These are phyloP conservation scores for Solanum pennellii DNA, from an alignment of 257 asterid species.

Conservation along the genomic window DNA sequence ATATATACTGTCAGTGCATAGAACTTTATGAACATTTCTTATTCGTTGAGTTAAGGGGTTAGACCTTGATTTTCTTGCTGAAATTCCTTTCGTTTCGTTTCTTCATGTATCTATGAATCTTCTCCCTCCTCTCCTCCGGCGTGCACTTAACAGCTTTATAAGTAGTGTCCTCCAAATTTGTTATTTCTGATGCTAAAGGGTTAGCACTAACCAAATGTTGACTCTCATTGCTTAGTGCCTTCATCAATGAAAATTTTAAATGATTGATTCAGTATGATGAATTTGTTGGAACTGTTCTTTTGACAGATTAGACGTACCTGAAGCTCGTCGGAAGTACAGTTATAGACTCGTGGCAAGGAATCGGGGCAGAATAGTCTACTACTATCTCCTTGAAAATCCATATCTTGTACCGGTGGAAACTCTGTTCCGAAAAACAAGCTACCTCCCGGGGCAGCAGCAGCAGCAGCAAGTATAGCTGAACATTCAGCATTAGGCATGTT, in stretches of 20 bases:
- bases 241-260: background rate
- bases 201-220: conserved; percentile 49
- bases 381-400: conserved; percentile 60
- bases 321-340: conserved; percentile 40
- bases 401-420: conserved; percentile 34
- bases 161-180: conserved; percentile 61
- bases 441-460: conserved; percentile 2
- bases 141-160: conserved; percentile 68
- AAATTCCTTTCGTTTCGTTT: conserved; percentile 86
- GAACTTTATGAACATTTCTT: background rate
- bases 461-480: conserved; percentile 23
- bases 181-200: conserved; percentile 59
- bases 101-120: conserved; percentile 75
- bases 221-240: conserved; percentile 60
- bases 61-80: conserved; percentile 88
- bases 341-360: conserved; percentile 33
- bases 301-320: conserved; percentile 32
- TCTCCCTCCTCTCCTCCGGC: conserved; percentile 76
- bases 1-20: background rate
- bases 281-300: background rate
- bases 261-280: background rate
- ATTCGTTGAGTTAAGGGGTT: background rate
- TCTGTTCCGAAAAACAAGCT: conserved; percentile 39
- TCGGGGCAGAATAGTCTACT: conserved; percentile 49
- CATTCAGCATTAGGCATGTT: conserved; percentile 32